phyloP scores from a whole-genome alignment of 1,284 basidiomycete genomes.

The Singerocomus rubriflavus region DNA sequence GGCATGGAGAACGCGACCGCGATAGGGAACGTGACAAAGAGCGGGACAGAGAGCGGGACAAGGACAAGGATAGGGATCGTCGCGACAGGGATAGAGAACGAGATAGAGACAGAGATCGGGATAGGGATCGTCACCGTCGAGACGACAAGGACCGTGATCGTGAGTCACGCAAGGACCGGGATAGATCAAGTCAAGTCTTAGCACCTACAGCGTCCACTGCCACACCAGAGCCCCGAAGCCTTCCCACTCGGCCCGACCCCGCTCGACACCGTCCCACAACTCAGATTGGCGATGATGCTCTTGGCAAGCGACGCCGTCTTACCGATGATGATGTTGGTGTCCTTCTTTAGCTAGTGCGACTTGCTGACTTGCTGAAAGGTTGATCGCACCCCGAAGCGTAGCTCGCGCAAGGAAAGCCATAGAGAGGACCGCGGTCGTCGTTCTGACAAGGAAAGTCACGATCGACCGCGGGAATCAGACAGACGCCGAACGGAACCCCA shows the following conservation, averaged over 20 bases:
- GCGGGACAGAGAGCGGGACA: conserved; percentile 39
- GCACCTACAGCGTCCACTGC: conserved; percentile 26
- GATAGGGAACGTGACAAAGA: conserved; percentile 41
- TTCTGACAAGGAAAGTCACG: conserved; percentile 66
- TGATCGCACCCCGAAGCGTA: conserved; percentile 68
- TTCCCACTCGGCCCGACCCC: conserved; percentile 57
- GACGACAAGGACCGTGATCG: conserved; percentile 41
- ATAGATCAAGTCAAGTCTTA: conserved; percentile 36
- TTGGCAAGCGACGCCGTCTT: conserved; percentile 66
- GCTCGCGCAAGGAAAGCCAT: conserved; percentile 70
- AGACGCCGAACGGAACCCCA: conserved; percentile 65
- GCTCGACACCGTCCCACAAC: conserved; percentile 48
- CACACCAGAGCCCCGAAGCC: conserved; percentile 46
- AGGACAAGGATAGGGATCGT: conserved; percentile 40
- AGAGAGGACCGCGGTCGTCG: conserved; percentile 68
- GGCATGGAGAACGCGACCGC: no score
- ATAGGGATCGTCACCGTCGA: conserved; percentile 36
- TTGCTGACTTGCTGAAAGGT: conserved; percentile 40
- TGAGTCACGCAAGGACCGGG: conserved; percentile 51
- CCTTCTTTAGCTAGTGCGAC: conserved; percentile 7
- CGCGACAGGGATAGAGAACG: conserved; percentile 43
- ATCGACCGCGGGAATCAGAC: conserved; percentile 63
- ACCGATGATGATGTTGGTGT: conserved; percentile 60
- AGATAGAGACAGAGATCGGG: conserved; percentile 37
- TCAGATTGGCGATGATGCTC: conserved; percentile 47